Evolutionary conservation across 805 yeast species (phyloP), one percentile per base, ranked within the genome.

Genomic region (Monosporozyma siamensis): DNA sequence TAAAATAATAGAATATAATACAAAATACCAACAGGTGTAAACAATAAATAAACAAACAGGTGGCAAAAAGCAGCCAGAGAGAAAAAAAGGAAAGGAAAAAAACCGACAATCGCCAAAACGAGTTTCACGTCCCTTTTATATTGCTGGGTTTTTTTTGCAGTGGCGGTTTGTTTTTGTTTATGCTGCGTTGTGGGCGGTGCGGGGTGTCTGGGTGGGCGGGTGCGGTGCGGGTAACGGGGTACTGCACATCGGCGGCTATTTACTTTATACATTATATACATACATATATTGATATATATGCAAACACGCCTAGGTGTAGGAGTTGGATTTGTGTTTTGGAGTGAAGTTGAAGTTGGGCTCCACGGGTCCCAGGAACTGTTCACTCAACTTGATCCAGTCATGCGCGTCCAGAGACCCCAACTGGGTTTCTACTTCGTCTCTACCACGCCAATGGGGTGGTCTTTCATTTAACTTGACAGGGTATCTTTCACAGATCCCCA

Each of bases 371-470:
- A 90, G 72, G 59, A 90, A 90, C 94, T 89, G 77, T 63, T 92
- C 98, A 14, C 95, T 77, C 51, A 92, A 77, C 65, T 89, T 92
- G 60, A 92, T 84, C 98, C 99, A 92, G 64, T 92, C 98, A 55
- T 72, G 75, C 65, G 80, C 86, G 65, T 90, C 94, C 4, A 78
- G 68, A 36, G 92, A 80, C 1, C 89, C 97, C 51, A 92, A 69
- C 54, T 87, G 69, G 0, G 96, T 88, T 65, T 92, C 99, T 55
- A 90, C 64, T 46, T 90, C 97, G 59, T 84, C 78, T 66, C 99
- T 77, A 6, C 97, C 98, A 53, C 65, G 75, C 95, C 96, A 92
- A 46, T 77, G 71, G 26, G 94, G 95, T 22, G 98, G 96, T 60
- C 98, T 78, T 64, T 92, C 92, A 59, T 92, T 94, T 52, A 92